These are phyloP conservation scores for Metschnikowia reukaufii DNA, from an alignment of 805 yeast species.

Conservation along the genomic window DNA sequence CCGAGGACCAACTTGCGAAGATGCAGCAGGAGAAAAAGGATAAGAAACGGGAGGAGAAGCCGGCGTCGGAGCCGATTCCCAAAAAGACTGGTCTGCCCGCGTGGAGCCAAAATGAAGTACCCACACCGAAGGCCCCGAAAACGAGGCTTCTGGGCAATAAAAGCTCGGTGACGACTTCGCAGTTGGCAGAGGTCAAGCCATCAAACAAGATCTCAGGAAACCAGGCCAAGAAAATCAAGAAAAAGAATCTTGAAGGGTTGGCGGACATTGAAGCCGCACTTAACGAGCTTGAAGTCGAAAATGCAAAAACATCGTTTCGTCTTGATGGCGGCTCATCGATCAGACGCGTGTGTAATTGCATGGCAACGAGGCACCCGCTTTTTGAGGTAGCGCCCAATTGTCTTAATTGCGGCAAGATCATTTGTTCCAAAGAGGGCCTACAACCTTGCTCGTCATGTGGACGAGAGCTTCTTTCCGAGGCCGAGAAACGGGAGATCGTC, in stretches of 20 bases:
- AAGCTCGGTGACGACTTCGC: conserved; percentile 46
- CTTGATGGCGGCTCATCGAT: conserved; percentile 7
- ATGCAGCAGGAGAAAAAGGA: conserved; percentile 8
- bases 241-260: conserved; percentile 51
- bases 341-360: conserved; percentile 65
- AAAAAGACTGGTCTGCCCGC: conserved; percentile 4
- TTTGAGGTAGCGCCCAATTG: conserved; percentile 93
- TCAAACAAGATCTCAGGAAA: conserved; percentile 23
- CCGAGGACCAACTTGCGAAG: conserved; percentile 21
- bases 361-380: conserved; percentile 84
- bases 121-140: conserved; percentile 7
- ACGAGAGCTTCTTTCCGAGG: conserved; percentile 55
- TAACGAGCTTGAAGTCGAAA: conserved; percentile 46
- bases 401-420: conserved; percentile 88
- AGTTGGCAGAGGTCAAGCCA: conserved; percentile 44
- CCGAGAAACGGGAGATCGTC: conserved; percentile 62
- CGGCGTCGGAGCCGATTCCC: conserved; percentile 6
- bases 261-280: conserved; percentile 67
- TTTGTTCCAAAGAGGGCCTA: conserved; percentile 85
- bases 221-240: conserved; percentile 35
- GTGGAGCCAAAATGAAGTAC: conserved; percentile 3
- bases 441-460: conserved; percentile 90
- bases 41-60: background rate
- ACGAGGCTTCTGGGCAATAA: conserved; percentile 15
- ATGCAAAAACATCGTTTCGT: conserved; percentile 9